phyloP scores from a whole-genome alignment of 148 eudicot genomes.

The Camellia sinensis region DNA sequence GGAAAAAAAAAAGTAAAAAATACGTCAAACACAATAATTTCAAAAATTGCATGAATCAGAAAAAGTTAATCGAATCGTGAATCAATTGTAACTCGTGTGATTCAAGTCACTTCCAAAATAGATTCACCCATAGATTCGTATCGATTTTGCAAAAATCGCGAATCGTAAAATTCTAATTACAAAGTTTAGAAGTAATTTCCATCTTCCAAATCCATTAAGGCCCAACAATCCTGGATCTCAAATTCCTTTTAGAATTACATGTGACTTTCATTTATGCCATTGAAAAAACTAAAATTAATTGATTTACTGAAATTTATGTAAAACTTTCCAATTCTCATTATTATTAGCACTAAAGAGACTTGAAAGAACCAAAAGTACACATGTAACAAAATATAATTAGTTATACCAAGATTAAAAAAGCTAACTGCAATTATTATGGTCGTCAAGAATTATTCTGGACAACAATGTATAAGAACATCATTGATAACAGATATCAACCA shows the following conservation, averaged over 20 bases:
- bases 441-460: neutral
- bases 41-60: no score
- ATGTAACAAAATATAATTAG: neutral
- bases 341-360: neutral
- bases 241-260: neutral
- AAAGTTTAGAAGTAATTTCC: neutral
- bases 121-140: no score
- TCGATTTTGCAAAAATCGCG: no score
- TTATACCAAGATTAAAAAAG: neutral
- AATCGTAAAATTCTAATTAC: no score
- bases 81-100: no score
- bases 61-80: no score
- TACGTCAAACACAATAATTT: no score
- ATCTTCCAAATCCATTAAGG: neutral
- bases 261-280: neutral
- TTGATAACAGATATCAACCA: neutral
- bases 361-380: neutral
- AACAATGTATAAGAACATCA: neutral
- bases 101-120: no score
- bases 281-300: slow-evolving; percentile 2
- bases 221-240: neutral
- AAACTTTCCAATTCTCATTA: neutral
- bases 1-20: no score
- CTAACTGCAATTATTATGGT: neutral
- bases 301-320: neutral